A percentile compares a stretch with the other conserved stretches of the same genome.
Evolutionary conservation across 371 early-diverging fungal genomes (phyloP).

Genomic region (Syncephalastrum contaminatum): DNA sequence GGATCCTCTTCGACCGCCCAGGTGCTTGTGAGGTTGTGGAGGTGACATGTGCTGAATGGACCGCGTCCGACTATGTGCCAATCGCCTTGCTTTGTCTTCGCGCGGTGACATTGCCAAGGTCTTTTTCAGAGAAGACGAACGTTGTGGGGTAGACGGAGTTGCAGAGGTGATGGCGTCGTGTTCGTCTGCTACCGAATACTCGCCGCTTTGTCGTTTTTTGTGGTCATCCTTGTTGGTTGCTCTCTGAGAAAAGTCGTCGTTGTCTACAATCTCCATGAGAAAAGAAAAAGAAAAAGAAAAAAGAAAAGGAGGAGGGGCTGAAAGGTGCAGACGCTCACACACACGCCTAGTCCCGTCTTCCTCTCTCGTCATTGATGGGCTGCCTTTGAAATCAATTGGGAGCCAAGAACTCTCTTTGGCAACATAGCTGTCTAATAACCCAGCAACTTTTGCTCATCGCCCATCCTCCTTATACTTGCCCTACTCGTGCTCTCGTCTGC

Average conservation of each 20-base stretch:
- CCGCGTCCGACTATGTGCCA: conserved; percentile 1
- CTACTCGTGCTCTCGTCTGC: too few species aligned
- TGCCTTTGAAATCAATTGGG: too few species aligned
- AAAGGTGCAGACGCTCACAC: too few species aligned
- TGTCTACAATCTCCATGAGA: not conserved
- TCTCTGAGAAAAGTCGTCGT: not conserved
- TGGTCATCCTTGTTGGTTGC: not conserved
- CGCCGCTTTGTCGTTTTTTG: conserved; percentile 6
- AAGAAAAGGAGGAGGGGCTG: too few species aligned
- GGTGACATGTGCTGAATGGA: conserved; percentile 1
- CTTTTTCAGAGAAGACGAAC: conserved; percentile 6
- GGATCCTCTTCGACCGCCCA: too few species aligned
- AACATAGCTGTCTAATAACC: too few species aligned
- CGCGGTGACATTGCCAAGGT: not conserved
- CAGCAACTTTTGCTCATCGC: too few species aligned
- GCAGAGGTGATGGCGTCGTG: conserved; percentile 6
- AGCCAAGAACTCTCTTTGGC: too few species aligned
- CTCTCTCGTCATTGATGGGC: too few species aligned
- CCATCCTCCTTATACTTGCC: too few species aligned
- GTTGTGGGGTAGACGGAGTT: conserved; percentile 8
- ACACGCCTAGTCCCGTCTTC: too few species aligned
- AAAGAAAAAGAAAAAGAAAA: not conserved
- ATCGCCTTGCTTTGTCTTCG: not conserved
- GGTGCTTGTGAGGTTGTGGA: too few species aligned
- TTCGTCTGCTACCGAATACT: not conserved